Evolutionary conservation across 1,284 basidiomycete genomes (phyloP).

Genomic region (Ceratobasidium sp.): DNA sequence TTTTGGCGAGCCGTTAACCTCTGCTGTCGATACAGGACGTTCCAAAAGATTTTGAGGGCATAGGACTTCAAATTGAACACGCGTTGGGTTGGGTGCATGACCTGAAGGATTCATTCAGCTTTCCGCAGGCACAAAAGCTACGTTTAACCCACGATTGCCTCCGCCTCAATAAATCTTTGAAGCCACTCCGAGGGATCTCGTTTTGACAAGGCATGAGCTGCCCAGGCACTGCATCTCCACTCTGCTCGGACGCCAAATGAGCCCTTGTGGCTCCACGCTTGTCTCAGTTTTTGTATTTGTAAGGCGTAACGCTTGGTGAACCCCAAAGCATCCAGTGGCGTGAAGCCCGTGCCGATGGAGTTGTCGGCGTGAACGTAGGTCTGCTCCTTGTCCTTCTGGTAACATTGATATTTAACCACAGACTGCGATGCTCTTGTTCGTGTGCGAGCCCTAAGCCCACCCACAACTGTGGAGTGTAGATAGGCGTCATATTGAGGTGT

Average conservation of each 20-base stretch:
- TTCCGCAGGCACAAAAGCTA: too few relatives aligned
- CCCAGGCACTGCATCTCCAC: neutral
- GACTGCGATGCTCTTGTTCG: neutral
- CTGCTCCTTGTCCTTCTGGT: constrained; percentile 18
- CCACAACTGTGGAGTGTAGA: neutral
- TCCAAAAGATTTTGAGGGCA: too few relatives aligned
- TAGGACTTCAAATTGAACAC: too few relatives aligned
- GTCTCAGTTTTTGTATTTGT: neutral
- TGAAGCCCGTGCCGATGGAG: neutral
- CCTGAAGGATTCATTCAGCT: too few relatives aligned
- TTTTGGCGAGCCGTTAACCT: too few relatives aligned
- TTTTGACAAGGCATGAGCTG: neutral
- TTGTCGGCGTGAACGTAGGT: constrained; percentile 14
- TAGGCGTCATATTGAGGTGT: neutral
- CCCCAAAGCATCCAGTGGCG: neutral
- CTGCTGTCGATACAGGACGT: too few relatives aligned
- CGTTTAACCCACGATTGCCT: neutral
- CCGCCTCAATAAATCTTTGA: neutral
- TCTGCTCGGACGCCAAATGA: neutral
- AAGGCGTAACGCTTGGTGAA: neutral
- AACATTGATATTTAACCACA: neutral
- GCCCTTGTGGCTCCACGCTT: neutral
- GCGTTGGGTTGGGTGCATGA: too few relatives aligned
- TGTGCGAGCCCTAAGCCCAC: neutral
- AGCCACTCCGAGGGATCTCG: neutral